Conservation (phyloP, 257 asterid species). For the Nicotiana paniculata region DNA sequence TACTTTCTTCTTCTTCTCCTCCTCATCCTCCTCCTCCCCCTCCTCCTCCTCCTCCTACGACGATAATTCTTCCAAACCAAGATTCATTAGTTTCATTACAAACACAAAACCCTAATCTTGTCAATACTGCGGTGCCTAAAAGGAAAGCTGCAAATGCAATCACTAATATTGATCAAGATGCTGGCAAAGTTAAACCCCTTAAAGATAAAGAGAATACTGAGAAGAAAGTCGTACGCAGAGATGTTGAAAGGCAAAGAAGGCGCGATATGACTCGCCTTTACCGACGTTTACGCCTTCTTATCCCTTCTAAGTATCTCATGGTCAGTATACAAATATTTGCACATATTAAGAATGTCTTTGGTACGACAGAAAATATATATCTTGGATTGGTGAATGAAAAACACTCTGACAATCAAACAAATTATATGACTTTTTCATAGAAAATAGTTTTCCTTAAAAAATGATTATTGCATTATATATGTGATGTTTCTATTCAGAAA, state of each 20-base stretch:
- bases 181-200: not conserved
- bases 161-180: not conserved
- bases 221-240: not conserved
- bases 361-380: not conserved
- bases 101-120: not conserved
- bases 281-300: conserved; percentile 1
- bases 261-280: conserved; percentile 11
- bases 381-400: not conserved
- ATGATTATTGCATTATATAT: not conserved
- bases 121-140: not conserved
- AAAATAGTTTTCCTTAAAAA: too few relatives aligned
- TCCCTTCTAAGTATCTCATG: conserved; percentile 10
- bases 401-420: not conserved
- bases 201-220: not conserved
- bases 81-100: not conserved
- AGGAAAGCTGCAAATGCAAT: not conserved
- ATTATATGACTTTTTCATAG: too few relatives aligned
- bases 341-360: not conserved
- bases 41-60: not conserved
- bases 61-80: not conserved
- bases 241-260: conserved; percentile 11
- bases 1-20: not conserved
- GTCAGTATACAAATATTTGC: not conserved
- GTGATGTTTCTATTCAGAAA: not conserved
- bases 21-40: not conserved